Evolutionary conservation across 2,329 filamentous ascomycete species (phyloP), one percentile per base, ranked within the genome.

Genomic region (Diaporthe amygdali): DNA sequence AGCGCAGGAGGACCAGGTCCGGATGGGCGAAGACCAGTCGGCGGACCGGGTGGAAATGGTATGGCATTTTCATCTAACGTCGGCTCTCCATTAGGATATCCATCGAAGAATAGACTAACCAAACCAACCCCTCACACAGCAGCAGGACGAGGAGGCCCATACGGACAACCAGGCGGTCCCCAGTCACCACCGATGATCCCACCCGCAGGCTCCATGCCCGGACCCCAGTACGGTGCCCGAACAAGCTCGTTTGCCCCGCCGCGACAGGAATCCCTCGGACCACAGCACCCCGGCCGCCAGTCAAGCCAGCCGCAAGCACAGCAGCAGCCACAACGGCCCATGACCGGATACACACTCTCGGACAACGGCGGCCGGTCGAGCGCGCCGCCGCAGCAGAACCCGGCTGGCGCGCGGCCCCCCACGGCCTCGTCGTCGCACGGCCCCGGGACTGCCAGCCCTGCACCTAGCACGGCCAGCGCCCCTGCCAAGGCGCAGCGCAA

Each of bases 51-150:
- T 70, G 32, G 66, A 73, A 70, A 64, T 67, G 70, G 56, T 72
- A 72, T 47, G 71, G 17, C 51, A 51, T 37, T 61, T 37, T 66
- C 37, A 46, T 39, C 66, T 34, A 46, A 46, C 25, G 14, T 39
- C 46, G 74, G 72, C 20, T 75, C 75, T 9, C 78, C 79, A 9
- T 76, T 78, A 8, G 77, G 78, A 41, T 81, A 82, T 55, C 80
- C 80, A 20, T 75, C 75, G 3, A 79, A 80, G 22, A 82, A 82
- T 71, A 79, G 82, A 54, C 77, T 85, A 20, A 78, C 79, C n/a
- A 85, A 84, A 73, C 76, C 76, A 27, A 78, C 79, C 39, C 77
- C 80, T 6, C 78, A 79, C 47, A 47, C 52, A 70, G 68, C 71
- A 69, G 73, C 71, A 72, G 76, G 72, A 74, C 75, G 69, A 69